Percentiles rank a stretch among this genome's conserved stretches.
Conservation (phyloP, 1,284 basidiomycete species). For the Ceratobasidium sp. region DNA sequence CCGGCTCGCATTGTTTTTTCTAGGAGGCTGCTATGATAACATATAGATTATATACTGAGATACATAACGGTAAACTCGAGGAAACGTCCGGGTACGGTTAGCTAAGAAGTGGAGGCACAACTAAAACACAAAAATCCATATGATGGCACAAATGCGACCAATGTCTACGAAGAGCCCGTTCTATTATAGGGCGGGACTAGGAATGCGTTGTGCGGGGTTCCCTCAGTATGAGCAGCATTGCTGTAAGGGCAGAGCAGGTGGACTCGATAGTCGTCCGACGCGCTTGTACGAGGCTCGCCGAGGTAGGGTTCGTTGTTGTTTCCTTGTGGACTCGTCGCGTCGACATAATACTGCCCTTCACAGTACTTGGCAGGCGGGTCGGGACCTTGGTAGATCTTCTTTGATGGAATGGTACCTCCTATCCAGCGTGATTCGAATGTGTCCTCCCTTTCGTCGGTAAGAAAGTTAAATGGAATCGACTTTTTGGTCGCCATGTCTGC, state of each 20-base stretch:
- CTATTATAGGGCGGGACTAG: too few species aligned
- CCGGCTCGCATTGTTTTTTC: too few species aligned
- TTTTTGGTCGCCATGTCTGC: neutral
- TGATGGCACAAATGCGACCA: too few species aligned
- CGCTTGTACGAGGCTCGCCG: neutral
- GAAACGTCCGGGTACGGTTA: too few species aligned
- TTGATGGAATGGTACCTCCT: conserved; percentile 8
- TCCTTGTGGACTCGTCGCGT: neutral
- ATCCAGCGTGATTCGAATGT: neutral
- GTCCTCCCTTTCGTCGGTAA: neutral
- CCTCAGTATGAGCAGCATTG: neutral
- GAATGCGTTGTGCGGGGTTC: neutral
- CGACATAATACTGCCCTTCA: neutral
- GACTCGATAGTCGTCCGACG: neutral
- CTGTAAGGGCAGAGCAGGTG: neutral
- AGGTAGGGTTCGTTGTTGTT: neutral
- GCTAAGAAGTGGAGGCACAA: too few species aligned
- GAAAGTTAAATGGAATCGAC: conserved; percentile 5
- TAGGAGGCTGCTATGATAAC: too few species aligned
- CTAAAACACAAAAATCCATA: too few species aligned
- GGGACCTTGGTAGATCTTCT: conserved; percentile 4
- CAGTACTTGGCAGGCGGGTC: neutral
- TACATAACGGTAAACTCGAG: too few species aligned
- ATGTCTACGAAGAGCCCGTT: too few species aligned
- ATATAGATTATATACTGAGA: too few species aligned